Conservation (phyloP, 768 basidiomycete species). For the Termitomyces sp. region DNA sequence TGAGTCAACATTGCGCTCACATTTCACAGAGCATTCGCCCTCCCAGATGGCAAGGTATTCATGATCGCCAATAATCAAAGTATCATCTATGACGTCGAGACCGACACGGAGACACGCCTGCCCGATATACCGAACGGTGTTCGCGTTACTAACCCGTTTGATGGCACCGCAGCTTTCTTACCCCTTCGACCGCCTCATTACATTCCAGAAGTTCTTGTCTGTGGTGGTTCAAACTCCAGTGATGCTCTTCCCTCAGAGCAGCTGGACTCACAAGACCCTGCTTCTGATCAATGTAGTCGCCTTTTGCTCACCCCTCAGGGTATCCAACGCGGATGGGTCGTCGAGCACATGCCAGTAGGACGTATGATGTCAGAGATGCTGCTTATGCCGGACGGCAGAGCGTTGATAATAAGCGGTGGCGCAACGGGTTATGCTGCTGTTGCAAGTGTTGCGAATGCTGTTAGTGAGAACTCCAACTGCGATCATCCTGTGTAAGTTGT, state of each 20-base stretch:
- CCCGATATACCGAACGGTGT: conserved; percentile 42
- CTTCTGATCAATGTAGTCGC: conserved; percentile 36
- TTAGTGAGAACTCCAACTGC: conserved; percentile 30
- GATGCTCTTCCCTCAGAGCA: conserved; percentile 22
- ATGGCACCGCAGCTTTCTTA: conserved; percentile 31
- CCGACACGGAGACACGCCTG: conserved; percentile 30
- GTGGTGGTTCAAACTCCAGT: conserved; percentile 35
- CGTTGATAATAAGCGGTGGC: conserved; percentile 3
- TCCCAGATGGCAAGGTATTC: conserved; percentile 37
- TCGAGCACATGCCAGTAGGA: conserved; percentile 37
- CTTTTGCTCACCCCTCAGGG: conserved; percentile 35
- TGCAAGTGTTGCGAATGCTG: conserved; percentile 19
- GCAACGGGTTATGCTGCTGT: conserved; percentile 6
- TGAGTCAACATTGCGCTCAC: not conserved
- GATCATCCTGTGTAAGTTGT: conserved; percentile 23
- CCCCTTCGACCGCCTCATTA: conserved; percentile 33
- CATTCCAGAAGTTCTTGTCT: conserved; percentile 41
- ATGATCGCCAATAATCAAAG: conserved; percentile 36
- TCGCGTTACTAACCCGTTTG: conserved; percentile 34
- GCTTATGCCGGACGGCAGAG: conserved; percentile 4
- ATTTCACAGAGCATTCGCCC: not conserved
- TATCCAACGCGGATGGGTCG: conserved; percentile 38
- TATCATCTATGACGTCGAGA: conserved; percentile 36
- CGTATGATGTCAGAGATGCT: conserved; percentile 18
- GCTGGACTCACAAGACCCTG: conserved; percentile 33